These are phyloP conservation scores for Paecilomyces dactylethromorphus DNA, from an alignment of 2,329 filamentous ascomycete genomes.

Conservation along the genomic window DNA sequence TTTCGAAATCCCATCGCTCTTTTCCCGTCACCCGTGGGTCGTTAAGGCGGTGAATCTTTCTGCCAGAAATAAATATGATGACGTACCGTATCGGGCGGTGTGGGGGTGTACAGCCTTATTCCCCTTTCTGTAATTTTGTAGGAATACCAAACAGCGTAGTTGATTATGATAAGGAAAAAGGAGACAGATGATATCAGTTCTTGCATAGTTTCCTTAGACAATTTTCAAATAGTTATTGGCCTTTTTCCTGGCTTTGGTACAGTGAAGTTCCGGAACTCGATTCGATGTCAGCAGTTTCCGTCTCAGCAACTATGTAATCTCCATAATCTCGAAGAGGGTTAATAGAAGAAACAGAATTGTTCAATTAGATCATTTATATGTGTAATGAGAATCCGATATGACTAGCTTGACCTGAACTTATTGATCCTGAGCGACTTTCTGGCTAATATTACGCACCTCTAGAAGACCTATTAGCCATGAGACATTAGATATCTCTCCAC, in stretches of 20 bases:
- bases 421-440: neutral
- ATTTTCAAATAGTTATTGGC: neutral
- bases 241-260: neutral
- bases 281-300: neutral
- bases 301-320: too few relatives aligned
- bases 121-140: neutral
- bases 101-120: neutral
- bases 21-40: neutral
- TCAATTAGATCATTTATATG: neutral
- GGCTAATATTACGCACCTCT: neutral
- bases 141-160: neutral
- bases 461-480: neutral
- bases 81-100: neutral
- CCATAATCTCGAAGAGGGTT: too few relatives aligned
- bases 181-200: neutral
- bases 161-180: too few relatives aligned
- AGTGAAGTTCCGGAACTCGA: neutral
- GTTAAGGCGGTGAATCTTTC: neutral
- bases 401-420: too few relatives aligned
- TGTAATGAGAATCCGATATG: neutral
- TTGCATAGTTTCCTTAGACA: neutral
- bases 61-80: neutral
- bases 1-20: neutral
- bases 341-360: too few relatives aligned
- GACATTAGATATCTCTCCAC: neutral